Evolutionary conservation across 1,139 yeast genomes (phyloP), one percentile per base, ranked within the genome.

Genomic region (Candida frijolesensis): DNA sequence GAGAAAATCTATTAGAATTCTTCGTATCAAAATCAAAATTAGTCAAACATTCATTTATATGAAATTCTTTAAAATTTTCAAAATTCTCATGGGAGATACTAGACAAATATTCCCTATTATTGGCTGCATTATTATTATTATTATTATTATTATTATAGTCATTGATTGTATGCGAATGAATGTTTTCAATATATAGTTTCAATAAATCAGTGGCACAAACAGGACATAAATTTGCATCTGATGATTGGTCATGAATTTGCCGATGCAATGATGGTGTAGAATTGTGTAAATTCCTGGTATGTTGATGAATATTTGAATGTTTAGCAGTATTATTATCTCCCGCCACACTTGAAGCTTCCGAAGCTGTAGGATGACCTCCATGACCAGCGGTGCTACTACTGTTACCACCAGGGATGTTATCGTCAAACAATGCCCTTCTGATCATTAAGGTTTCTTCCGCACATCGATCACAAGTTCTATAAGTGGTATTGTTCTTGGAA

Each of bases 401-500:
- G 30, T 12, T 33, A 10, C 27, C 14, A 27, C 27, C 29, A 25
- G 46, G 25, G 39, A 22, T 42, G 11, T 50, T 44, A 11, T 25
- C 47, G 27, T 51, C 67, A 57, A 64, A 62, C 38, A 81, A 62
- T 0, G 84, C 83, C 19, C 65, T 62, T 45, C 84, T 69, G 45
- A 84, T 77, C 85, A 83, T 79, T 27, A 72, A 70, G 46, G 87
- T 69, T 63, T 85, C 92, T 10, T 74, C 83, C 42, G 76, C 83
- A 65, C 96, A 89, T 40, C 73, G 78, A 59, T 84, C 88, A 61
- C 96, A 89, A 0, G 96, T 88, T 39, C 92, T 56, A 74, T 77
- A 71, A 65, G 74, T 44, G 65, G 62, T 74, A 57, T 55, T 61
- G 46, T 60, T 65, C 46, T 54, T 58, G 2, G 52, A 47, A 35